A percentile compares a stretch with the other conserved stretches of the same genome.
Conservation (phyloP, 495 filamentous ascomycete genomes). For the Lineolata rhizophorae region DNA sequence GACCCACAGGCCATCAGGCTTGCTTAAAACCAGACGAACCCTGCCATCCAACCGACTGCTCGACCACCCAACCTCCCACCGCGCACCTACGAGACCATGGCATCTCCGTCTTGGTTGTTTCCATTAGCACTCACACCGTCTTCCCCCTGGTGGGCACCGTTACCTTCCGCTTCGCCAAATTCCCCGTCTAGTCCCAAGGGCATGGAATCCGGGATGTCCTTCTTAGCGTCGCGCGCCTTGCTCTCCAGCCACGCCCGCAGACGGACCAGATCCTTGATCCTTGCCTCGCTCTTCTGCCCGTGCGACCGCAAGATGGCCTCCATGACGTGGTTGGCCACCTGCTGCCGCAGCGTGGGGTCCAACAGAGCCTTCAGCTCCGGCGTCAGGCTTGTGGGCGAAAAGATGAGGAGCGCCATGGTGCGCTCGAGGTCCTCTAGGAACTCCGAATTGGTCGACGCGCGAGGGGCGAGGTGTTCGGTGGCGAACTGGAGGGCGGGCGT, state of each 20-base stretch:
- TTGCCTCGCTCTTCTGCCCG: slow-evolving; percentile 51
- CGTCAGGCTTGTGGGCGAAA: slow-evolving; percentile 52
- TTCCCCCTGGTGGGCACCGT: no score
- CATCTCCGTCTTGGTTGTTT: no score
- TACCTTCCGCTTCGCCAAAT: no score
- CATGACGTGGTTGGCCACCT: slow-evolving; percentile 67
- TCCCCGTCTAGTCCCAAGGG: slow-evolving; percentile 41
- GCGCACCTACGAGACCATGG: no score
- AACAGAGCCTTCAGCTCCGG: slow-evolving; percentile 56
- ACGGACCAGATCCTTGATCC: slow-evolving; percentile 54
- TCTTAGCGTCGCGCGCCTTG: slow-evolving; percentile 48
- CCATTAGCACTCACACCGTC: no score
- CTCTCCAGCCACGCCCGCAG: slow-evolving; percentile 73
- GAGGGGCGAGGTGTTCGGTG: slow-evolving; percentile 62
- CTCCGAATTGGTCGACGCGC: slow-evolving; percentile 56
- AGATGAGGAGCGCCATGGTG: slow-evolving; percentile 82
- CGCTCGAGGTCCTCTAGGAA: slow-evolving; percentile 78
- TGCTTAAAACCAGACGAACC: no score
- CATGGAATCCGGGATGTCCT: slow-evolving; percentile 48
- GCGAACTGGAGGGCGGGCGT: slow-evolving; percentile 71
- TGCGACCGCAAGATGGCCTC: slow-evolving; percentile 59
- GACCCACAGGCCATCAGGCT: no score
- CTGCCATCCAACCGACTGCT: no score
- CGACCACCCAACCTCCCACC: no score
- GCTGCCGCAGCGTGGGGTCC: slow-evolving; percentile 56